Percentiles rank a stretch among this genome's conserved stretches.
These are phyloP conservation scores for Aspergillus campestris DNA, from an alignment of 495 filamentous ascomycete genomes.

Conservation along the genomic window DNA sequence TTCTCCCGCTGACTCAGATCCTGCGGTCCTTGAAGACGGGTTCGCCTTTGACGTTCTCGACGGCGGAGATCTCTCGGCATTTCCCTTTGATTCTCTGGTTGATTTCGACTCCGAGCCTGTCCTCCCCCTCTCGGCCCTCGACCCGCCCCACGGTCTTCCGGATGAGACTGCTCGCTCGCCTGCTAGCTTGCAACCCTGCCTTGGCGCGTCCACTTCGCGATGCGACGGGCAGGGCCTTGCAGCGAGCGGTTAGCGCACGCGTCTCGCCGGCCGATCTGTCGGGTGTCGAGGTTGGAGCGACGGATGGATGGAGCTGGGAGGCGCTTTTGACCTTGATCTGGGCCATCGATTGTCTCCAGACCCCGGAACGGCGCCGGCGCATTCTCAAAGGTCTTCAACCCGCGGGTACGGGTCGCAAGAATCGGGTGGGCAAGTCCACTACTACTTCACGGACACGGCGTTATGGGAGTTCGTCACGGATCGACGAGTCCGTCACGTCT, in stretches of 20 bases:
- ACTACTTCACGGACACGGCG: neutral
- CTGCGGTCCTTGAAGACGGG: constrained; percentile 68
- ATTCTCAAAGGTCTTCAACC: constrained; percentile 11
- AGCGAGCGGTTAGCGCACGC: constrained; percentile 43
- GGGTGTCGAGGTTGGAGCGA: constrained; percentile 20
- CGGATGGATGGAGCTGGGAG: constrained; percentile 34
- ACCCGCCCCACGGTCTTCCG: constrained; percentile 44
- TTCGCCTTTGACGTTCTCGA: constrained; percentile 59
- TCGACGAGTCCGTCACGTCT: too few species aligned
- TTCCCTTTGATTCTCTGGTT: constrained; percentile 81
- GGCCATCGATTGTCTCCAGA: constrained; percentile 39
- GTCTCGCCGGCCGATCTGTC: constrained; percentile 24
- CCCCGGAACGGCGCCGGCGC: constrained; percentile 25
- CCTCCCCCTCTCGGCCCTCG: constrained; percentile 34
- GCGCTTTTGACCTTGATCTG: constrained; percentile 38
- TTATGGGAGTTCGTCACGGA: constrained; percentile 26
- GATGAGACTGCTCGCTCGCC: constrained; percentile 47
- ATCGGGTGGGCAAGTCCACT: too few species aligned
- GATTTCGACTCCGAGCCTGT: constrained; percentile 62
- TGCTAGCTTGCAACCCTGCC: constrained; percentile 76
- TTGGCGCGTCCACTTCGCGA: constrained; percentile 85
- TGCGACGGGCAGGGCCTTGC: constrained; percentile 88
- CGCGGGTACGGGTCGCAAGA: too few species aligned
- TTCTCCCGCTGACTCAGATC: constrained; percentile 62
- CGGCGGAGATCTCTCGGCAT: constrained; percentile 47